Conservation (phyloP, 768 basidiomycete genomes). For the Kwoniella bestiolae region DNA sequence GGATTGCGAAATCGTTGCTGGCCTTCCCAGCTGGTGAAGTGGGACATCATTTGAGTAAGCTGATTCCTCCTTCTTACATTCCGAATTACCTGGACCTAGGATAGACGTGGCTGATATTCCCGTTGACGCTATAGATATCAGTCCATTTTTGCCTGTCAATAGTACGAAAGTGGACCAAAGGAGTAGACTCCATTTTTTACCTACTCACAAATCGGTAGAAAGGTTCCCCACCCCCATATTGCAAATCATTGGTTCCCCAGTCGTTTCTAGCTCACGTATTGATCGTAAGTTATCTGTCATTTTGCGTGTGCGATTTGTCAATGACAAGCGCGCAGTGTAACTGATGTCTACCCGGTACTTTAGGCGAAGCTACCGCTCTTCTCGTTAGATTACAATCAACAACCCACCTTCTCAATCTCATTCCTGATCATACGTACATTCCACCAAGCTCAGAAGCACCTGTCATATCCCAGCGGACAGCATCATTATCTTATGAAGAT, state of each 20-base stretch:
- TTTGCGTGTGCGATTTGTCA: no score
- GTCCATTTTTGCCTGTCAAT: slow-evolving; percentile 25
- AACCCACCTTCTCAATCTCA: slow-evolving; percentile 31
- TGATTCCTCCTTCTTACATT: not conserved
- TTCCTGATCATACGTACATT: slow-evolving; percentile 31
- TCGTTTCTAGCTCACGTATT: slow-evolving; percentile 24
- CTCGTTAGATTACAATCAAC: slow-evolving; percentile 36
- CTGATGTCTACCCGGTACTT: not conserved
- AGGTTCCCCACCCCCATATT: slow-evolving; percentile 40
- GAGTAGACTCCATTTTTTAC: slow-evolving; percentile 19
- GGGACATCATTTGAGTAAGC: slow-evolving; percentile 36
- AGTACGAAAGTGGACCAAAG: slow-evolving; percentile 11
- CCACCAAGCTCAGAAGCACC: slow-evolving; percentile 15
- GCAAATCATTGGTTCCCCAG: slow-evolving; percentile 36
- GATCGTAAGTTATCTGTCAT: slow-evolving; percentile 24
- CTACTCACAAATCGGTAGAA: slow-evolving; percentile 26
- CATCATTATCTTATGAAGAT: slow-evolving; percentile 19
- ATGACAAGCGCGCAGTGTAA: not conserved
- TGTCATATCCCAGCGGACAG: slow-evolving; percentile 14
- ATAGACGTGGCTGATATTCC: no score
- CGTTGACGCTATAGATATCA: slow-evolving; percentile 19
- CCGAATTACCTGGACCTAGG: not conserved
- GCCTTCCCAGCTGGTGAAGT: slow-evolving; percentile 30
- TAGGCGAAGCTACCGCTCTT: slow-evolving; percentile 34
- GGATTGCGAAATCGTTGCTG: slow-evolving; percentile 18